A percentile compares a stretch with the other conserved stretches of the same genome.
Evolutionary conservation across 2,329 filamentous ascomycete species (phyloP).

Genomic region (Talaromyces sp.): DNA sequence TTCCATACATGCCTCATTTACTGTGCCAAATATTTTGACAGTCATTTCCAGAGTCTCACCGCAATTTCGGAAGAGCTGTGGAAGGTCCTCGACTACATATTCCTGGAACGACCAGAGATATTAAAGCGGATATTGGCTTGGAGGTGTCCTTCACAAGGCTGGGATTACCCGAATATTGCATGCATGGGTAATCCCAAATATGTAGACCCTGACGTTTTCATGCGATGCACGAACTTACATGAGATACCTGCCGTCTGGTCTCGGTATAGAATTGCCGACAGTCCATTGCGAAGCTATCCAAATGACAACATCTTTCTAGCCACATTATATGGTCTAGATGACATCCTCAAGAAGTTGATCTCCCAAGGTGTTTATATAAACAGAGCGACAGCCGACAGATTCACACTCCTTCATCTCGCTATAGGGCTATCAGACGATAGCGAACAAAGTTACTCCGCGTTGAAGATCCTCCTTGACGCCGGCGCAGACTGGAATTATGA

Average conservation of each 20-base stretch:
- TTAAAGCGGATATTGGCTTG: constrained; percentile 11
- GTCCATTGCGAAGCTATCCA: background rate
- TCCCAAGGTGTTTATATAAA: constrained; percentile 14
- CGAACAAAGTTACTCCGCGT: background rate
- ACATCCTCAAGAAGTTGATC: constrained; percentile 5
- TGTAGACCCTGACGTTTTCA: constrained; percentile 14
- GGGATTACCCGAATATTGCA: background rate
- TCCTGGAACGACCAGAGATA: background rate
- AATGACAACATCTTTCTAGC: constrained; percentile 9
- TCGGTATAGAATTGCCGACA: background rate
- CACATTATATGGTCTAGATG: background rate
- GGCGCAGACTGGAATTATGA: constrained; percentile 13
- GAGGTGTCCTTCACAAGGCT: background rate
- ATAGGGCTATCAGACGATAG: background rate
- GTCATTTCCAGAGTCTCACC: constrained; percentile 10
- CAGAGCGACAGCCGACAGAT: background rate
- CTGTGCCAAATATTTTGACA: constrained; percentile 11
- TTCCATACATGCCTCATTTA: background rate
- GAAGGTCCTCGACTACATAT: constrained; percentile 13
- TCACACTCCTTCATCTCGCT: background rate
- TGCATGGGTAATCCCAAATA: constrained; percentile 11
- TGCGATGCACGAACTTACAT: constrained; percentile 13
- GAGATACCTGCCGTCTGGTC: constrained; percentile 11
- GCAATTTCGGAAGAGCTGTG: constrained; percentile 8
- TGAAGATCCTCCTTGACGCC: constrained; percentile 7